phyloP scores from a whole-genome alignment of 2,329 filamentous ascomycete genomes.

The Fonsecaea pugnacius region DNA sequence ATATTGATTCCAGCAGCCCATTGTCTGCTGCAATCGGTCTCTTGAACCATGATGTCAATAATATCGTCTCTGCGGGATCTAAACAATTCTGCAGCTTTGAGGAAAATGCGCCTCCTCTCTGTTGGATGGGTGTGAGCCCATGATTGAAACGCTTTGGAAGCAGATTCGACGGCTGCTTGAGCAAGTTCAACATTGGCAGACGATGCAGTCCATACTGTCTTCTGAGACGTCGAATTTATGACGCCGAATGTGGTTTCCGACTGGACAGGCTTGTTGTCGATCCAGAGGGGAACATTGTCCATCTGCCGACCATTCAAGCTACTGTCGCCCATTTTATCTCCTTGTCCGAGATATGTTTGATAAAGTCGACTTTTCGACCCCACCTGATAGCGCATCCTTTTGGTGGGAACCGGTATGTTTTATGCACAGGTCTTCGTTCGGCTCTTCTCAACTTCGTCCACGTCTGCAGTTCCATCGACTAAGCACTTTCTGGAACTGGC shows the following conservation, averaged over 20 bases:
- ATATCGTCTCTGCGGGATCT: neutral
- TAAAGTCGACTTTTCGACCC: neutral
- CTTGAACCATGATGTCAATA: constrained; percentile 1
- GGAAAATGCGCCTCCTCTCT: constrained; percentile 3
- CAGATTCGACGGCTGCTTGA: constrained; percentile 6
- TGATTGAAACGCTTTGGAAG: constrained; percentile 9
- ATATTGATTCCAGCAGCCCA: constrained; percentile 13
- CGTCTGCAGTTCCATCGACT: neutral
- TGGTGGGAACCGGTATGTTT: neutral
- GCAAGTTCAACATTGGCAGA: neutral
- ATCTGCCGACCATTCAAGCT: neutral
- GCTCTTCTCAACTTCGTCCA: neutral
- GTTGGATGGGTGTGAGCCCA: constrained; percentile 5
- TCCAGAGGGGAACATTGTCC: constrained; percentile 11
- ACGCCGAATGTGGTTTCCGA: neutral
- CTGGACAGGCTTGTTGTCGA: constrained; percentile 8
- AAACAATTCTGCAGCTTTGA: constrained; percentile 17
- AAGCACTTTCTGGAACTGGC: neutral
- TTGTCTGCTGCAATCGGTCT: constrained; percentile 8
- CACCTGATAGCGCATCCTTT: neutral
- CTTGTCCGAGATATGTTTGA: neutral
- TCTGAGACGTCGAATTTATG: neutral
- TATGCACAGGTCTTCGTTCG: neutral
- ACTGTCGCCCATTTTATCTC: neutral
- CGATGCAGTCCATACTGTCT: neutral